phyloP scores from a whole-genome alignment of 805 yeast species.

The Teunomyces funiuensis region DNA sequence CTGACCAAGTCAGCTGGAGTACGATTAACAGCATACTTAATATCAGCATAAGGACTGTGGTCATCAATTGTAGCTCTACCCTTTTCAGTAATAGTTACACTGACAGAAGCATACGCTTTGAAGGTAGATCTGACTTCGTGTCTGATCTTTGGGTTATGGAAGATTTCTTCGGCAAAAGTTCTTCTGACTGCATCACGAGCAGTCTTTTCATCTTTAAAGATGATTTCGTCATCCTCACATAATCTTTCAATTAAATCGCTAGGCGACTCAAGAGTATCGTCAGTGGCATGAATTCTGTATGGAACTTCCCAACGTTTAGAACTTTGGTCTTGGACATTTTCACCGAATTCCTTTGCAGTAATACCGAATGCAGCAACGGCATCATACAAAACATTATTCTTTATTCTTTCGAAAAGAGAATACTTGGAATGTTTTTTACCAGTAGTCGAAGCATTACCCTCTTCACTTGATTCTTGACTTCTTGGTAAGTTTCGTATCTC shows the following conservation, averaged over 20 bases:
- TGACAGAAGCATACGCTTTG: slow-evolving; percentile 63
- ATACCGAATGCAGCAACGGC: slow-evolving; percentile 74
- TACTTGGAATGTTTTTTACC: slow-evolving; percentile 59
- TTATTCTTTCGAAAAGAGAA: slow-evolving; percentile 64
- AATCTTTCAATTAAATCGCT: slow-evolving; percentile 52
- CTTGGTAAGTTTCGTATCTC: slow-evolving; percentile 50
- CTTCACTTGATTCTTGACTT: slow-evolving; percentile 16
- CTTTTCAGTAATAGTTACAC: slow-evolving; percentile 79
- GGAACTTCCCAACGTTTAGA: slow-evolving; percentile 45
- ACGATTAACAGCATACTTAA: slow-evolving; percentile 86
- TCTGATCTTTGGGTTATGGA: slow-evolving; percentile 78
- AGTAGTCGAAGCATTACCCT: slow-evolving; percentile 14
- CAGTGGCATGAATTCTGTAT: slow-evolving; percentile 66
- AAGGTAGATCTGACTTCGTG: slow-evolving; percentile 64
- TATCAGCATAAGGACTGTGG: slow-evolving; percentile 79
- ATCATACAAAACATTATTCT: slow-evolving; percentile 59
- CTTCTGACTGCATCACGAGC: slow-evolving; percentile 74
- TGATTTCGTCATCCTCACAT: slow-evolving; percentile 46
- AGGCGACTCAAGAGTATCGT: slow-evolving; percentile 65
- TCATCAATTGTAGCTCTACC: slow-evolving; percentile 67
- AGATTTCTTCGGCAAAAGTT: slow-evolving; percentile 75
- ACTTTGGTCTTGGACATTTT: slow-evolving; percentile 66
- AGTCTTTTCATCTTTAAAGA: slow-evolving; percentile 55
- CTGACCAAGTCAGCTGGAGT: slow-evolving; percentile 69
- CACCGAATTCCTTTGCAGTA: slow-evolving; percentile 77